These are phyloP conservation scores for Tolypocladium capitatum DNA, from an alignment of 2,329 filamentous ascomycete genomes.

Conservation along the genomic window DNA sequence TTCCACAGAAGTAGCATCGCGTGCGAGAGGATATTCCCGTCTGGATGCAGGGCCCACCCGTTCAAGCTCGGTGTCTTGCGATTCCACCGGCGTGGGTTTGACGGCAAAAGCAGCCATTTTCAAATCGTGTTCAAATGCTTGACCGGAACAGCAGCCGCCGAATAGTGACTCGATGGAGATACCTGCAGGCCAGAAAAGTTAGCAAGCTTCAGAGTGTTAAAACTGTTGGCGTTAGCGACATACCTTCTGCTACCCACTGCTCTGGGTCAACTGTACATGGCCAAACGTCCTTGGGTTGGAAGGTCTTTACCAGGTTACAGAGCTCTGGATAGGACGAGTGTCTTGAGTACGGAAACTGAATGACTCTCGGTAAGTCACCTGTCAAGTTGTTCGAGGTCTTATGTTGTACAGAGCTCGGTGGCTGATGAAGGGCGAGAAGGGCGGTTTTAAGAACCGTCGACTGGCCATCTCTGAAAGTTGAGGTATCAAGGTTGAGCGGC, in stretches of 20 bases:
- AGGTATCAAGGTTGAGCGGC: slow-evolving; percentile 11
- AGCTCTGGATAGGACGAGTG: slow-evolving; percentile 81
- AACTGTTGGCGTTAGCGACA: neutral
- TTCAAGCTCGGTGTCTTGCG: neutral
- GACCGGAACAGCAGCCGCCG: slow-evolving; percentile 50
- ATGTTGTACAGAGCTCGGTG: no score
- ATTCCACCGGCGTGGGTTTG: neutral
- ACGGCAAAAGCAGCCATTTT: slow-evolving; percentile 31
- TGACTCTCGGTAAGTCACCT: slow-evolving; percentile 23
- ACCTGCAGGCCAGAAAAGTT: slow-evolving; percentile 11
- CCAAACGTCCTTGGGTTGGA: slow-evolving; percentile 64
- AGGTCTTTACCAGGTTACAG: slow-evolving; percentile 51
- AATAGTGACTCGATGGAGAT: slow-evolving; percentile 59
- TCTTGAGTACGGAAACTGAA: slow-evolving; percentile 70
- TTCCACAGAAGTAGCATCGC: neutral
- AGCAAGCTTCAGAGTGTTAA: neutral
- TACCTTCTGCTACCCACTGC: slow-evolving; percentile 45
- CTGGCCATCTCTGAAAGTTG: slow-evolving; percentile 6
- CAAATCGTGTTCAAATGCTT: slow-evolving; percentile 50
- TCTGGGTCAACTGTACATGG: slow-evolving; percentile 62
- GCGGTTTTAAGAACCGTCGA: slow-evolving; percentile 5
- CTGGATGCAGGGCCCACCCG: neutral
- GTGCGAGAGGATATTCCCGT: neutral
- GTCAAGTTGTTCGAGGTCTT: neutral
- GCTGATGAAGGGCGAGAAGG: neutral